Evolutionary conservation across 495 filamentous ascomycete species (phyloP).

Genomic region (Xanthoparmelia taractica): DNA sequence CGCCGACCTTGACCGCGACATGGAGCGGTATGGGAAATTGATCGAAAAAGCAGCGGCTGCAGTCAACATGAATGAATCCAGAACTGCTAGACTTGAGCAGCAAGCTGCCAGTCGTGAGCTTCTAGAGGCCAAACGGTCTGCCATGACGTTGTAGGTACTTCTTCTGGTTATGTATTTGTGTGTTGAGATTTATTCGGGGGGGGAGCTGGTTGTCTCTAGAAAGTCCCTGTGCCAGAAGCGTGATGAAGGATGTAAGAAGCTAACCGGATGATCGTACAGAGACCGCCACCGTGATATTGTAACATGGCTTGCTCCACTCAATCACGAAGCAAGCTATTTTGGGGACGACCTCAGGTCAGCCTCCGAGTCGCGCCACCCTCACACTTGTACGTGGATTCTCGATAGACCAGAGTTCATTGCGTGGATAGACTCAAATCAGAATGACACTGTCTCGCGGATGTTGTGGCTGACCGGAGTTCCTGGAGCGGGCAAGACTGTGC

Average conservation of each 20-base stretch:
- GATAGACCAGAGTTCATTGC: background rate
- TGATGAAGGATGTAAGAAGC: background rate
- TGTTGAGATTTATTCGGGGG: background rate
- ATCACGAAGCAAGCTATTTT: background rate
- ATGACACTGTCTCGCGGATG: background rate
- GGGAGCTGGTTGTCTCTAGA: background rate
- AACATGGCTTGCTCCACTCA: background rate
- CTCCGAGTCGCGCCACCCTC: background rate
- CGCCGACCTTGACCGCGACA: constrained; percentile 2
- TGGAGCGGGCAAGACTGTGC: background rate
- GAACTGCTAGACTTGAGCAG: constrained; percentile 1
- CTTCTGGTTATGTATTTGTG: background rate
- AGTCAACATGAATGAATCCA: background rate
- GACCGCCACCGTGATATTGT: background rate
- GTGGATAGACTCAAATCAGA: background rate
- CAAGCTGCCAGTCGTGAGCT: background rate
- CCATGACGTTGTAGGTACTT: constrained; percentile 2
- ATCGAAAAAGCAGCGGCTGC: constrained; percentile 1
- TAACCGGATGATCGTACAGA: background rate
- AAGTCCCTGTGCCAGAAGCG: background rate
- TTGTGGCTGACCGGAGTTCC: background rate
- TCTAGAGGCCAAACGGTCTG: background rate
- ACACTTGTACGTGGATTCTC: background rate
- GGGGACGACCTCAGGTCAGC: background rate
- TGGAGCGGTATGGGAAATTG: background rate